Evolutionary conservation across 2,329 filamentous ascomycete genomes (phyloP).

Genomic region (Colletotrichum sp.): DNA sequence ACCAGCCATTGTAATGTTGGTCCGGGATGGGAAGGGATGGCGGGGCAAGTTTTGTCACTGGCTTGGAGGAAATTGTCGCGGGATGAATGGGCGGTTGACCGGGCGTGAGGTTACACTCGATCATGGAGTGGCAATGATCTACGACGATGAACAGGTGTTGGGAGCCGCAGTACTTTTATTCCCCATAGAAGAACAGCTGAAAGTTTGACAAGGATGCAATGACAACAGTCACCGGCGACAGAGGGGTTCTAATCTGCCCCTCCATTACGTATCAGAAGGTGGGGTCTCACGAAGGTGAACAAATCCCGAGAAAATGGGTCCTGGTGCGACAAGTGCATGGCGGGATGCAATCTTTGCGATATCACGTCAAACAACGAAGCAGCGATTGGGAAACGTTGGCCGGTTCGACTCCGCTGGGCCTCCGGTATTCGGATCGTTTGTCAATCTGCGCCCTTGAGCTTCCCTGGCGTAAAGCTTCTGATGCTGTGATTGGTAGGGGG

Average conservation of each 20-base stretch:
- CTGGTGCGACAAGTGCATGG: slow-evolving; percentile 17
- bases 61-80: neutral
- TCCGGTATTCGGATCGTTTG: slow-evolving; percentile 1
- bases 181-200: neutral
- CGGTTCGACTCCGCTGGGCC: neutral
- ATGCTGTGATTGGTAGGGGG: neutral
- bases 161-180: neutral
- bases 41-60: neutral
- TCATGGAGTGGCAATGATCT: neutral
- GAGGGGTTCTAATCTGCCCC: neutral
- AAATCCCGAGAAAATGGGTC: slow-evolving; percentile 19
- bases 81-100: neutral
- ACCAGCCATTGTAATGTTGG: neutral
- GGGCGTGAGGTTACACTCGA: neutral
- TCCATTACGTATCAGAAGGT: slow-evolving; percentile 10
- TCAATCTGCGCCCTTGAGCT: neutral
- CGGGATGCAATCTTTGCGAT: neutral
- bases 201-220: neutral
- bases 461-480: neutral
- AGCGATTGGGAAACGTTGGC: neutral
- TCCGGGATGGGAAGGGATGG: neutral
- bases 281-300: neutral
- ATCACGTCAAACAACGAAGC: slow-evolving; percentile 2
- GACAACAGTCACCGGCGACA: neutral
- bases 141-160: neutral